Base-by-base conservation (phyloP, 495 filamentous ascomycete genomes). In the Xylona heveae region DNA sequence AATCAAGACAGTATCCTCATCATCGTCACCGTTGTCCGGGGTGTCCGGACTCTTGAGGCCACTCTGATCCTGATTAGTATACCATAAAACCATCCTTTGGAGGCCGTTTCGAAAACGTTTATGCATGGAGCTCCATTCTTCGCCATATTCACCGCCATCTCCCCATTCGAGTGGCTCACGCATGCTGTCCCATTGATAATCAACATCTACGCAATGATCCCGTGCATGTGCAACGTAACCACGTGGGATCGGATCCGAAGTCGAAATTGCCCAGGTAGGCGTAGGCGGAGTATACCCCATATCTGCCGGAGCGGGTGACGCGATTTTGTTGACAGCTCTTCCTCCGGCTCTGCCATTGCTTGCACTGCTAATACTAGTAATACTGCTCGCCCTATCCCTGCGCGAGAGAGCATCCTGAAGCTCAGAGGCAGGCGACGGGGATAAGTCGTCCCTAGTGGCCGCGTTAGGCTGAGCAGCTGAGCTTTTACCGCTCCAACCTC, bases 71-170 rank as follows among this genome's bases (percentile, higher is more conserved):
- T 73, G 63, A 31, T 62, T 53, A 35, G 68, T 63, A 40, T 94
- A 94, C 81, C 81, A 93, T 28, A 66, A 53, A 1, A 95, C 53
- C 59, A 95, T 64, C 10, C 63, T 59, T 31, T 74, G 64, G 31
- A 91, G 50, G 1, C 84, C 84, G 37, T 61, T 66, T 20, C 78
- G 63, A 36, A 95, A 88, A 14, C 88, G 64, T 44, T 68, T 74
- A 47, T 95, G 90, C 85, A 99, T 94, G 3, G 62, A 50, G 23
- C 79, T 74, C 88, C 88, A 99, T 52, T 95, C 88, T 45, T 99
- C 88, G 0, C 78, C 82, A 38, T 78, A 77, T 15, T 76, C 66
- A 7, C 83, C 90, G 0, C 88, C 88, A 40, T 78, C 65, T 9
- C 83, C 88, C 74, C 85, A 92, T 18, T 70, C 57, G 16, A 71